Evolutionary conservation across 2,329 filamentous ascomycete genomes (phyloP).

Genomic region (Colletotrichum salicis): DNA sequence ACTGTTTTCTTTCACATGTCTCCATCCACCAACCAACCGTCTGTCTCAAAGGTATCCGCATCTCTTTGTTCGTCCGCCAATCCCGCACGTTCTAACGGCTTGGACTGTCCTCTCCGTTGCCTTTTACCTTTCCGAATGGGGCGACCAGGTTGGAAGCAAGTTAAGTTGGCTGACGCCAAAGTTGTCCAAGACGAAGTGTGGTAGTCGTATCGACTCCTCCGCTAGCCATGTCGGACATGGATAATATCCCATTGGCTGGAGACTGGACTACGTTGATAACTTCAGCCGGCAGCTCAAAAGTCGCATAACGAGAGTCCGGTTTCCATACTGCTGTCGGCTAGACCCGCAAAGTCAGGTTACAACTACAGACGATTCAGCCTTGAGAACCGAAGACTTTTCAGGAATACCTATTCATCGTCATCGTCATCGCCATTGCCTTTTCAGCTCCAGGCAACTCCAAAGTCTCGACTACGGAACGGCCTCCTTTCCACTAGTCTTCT

Average conservation of each 20-base stretch:
- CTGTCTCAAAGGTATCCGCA: slow-evolving; percentile 12
- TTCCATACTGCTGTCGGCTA: background rate
- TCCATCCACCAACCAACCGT: background rate
- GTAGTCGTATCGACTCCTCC: slow-evolving; percentile 4
- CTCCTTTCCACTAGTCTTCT: slow-evolving; percentile 20
- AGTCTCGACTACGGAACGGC: background rate
- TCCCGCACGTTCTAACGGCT: slow-evolving; percentile 12
- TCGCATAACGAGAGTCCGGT: background rate
- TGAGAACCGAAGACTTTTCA: background rate
- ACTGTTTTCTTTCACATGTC: background rate
- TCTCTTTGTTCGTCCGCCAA: slow-evolving; percentile 14
- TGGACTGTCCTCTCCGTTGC: background rate
- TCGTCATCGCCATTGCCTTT: background rate
- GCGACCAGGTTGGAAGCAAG: background rate
- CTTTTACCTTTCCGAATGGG: slow-evolving; percentile 1
- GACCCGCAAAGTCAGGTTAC: background rate
- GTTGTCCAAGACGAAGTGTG: background rate
- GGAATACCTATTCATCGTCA: background rate
- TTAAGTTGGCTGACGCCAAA: background rate
- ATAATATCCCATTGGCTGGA: background rate
- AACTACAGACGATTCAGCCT: background rate
- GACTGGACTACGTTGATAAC: background rate
- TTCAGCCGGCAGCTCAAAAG: background rate
- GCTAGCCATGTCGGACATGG: background rate
- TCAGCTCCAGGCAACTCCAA: slow-evolving; percentile 14